phyloP scores from a whole-genome alignment of 2,329 filamentous ascomycete genomes.

The Colletotrichum gigasporum region DNA sequence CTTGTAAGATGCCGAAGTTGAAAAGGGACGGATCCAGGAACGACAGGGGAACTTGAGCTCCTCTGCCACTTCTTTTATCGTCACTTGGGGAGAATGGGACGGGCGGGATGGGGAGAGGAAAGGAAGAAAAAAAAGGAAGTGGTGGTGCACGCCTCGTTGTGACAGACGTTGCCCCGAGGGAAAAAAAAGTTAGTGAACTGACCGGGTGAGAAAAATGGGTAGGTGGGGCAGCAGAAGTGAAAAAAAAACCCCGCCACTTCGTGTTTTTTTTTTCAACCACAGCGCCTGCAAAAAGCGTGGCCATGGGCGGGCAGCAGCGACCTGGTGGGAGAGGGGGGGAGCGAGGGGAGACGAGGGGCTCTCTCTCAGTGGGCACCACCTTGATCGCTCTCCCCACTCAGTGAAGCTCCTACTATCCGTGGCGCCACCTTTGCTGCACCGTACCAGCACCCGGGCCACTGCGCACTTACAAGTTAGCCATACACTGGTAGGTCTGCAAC shows the following conservation, averaged over 20 bases:
- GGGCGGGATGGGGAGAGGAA: constrained; percentile 23
- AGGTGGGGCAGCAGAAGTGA: constrained; percentile 35
- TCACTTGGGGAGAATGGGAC: constrained; percentile 41
- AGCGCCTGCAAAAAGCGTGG: constrained; percentile 6
- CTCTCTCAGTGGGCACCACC: background rate
- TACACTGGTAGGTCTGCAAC: too few relatives aligned
- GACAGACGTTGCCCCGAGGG: constrained; percentile 24
- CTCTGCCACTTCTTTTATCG: constrained; percentile 52
- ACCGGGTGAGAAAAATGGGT: constrained; percentile 30
- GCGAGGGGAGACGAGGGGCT: background rate
- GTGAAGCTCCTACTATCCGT: background rate
- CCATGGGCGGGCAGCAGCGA: too few relatives aligned
- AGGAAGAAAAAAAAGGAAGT: constrained; percentile 34
- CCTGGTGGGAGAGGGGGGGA: background rate
- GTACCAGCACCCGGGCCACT: background rate
- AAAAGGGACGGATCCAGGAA: constrained; percentile 45
- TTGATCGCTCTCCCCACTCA: background rate
- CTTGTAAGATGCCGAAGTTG: constrained; percentile 35
- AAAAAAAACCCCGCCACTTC: constrained; percentile 36
- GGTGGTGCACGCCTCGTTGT: constrained; percentile 22
- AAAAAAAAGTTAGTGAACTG: constrained; percentile 32
- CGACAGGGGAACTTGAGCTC: constrained; percentile 47
- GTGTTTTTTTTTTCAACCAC: constrained; percentile 12
- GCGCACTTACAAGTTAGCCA: background rate
- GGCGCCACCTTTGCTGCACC: constrained; percentile 8